phyloP scores from a whole-genome alignment of 83 land plant species.

The Larix sibirica region DNA sequence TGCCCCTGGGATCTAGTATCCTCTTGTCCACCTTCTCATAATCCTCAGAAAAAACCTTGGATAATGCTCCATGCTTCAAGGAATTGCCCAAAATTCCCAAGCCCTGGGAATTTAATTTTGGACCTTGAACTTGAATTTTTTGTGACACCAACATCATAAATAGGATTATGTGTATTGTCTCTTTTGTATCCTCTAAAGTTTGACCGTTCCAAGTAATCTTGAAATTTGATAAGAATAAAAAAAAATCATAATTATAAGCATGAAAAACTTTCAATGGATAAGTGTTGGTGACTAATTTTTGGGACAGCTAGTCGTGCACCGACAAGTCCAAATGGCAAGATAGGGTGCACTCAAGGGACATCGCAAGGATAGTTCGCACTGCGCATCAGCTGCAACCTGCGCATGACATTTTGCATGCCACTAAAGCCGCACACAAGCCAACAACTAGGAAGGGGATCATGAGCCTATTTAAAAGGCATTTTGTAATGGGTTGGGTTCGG shows the following conservation, averaged over 20 bases:
- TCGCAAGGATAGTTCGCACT: too few species aligned
- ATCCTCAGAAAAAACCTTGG: constrained; percentile 62
- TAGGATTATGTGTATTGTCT: constrained; percentile 26
- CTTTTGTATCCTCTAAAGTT: constrained; percentile 16
- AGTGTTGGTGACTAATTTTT: neutral
- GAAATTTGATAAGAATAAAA: constrained; percentile 26
- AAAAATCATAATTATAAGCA: neutral
- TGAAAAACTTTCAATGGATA: neutral
- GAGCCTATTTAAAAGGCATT: too few species aligned
- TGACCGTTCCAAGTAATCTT: constrained; percentile 27
- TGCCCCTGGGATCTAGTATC: constrained; percentile 77
- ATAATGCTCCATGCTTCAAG: constrained; percentile 40
- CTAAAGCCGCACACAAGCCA: too few species aligned
- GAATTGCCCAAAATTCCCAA: constrained; percentile 20
- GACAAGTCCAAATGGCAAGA: too few species aligned
- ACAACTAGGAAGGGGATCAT: too few species aligned
- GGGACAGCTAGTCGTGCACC: too few species aligned
- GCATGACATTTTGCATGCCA: too few species aligned
- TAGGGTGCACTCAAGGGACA: too few species aligned
- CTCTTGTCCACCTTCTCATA: constrained; percentile 47
- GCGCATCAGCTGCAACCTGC: too few species aligned
- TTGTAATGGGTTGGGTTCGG: too few species aligned
- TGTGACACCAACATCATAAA: constrained; percentile 25
- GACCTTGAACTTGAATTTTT: constrained; percentile 12
- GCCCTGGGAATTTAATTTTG: constrained; percentile 2